Evolutionary conservation across 768 basidiomycete genomes (phyloP).

Genomic region (Tephrocybe sp.): DNA sequence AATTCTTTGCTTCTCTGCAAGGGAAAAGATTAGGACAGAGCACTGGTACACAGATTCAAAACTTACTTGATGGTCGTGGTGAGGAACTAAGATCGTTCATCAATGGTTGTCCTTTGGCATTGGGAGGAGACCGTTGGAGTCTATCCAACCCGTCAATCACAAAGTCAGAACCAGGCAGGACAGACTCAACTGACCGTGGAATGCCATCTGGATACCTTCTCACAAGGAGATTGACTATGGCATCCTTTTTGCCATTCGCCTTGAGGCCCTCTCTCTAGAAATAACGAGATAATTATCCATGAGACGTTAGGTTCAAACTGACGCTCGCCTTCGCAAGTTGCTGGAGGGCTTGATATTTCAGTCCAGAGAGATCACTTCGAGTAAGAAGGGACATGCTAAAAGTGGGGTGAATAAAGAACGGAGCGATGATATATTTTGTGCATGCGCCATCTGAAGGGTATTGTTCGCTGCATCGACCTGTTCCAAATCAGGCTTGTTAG

Average conservation of each 20-base stretch:
- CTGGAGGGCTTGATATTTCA: slow-evolving; percentile 18
- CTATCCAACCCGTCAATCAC: not conserved
- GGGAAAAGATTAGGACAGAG: not conserved
- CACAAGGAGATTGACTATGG: slow-evolving; percentile 17
- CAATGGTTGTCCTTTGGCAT: not conserved
- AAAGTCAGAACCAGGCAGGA: not conserved
- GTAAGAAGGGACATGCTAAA: slow-evolving; percentile 1
- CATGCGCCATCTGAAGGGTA: too few species aligned
- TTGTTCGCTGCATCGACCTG: too few species aligned
- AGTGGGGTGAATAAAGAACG: not conserved
- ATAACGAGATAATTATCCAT: too few species aligned
- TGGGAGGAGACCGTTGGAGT: not conserved
- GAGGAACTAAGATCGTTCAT: not conserved
- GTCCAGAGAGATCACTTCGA: slow-evolving; percentile 9
- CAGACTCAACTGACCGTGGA: slow-evolving; percentile 3
- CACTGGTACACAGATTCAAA: not conserved
- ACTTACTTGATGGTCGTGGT: slow-evolving; percentile 2
- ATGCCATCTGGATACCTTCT: slow-evolving; percentile 17
- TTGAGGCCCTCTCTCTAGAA: slow-evolving; percentile 21
- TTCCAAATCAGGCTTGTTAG: not conserved
- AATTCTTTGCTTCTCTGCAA: slow-evolving; percentile 8
- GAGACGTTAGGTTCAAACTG: too few species aligned
- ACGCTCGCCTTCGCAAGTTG: slow-evolving; percentile 18
- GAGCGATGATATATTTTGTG: not conserved
- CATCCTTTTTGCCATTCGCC: slow-evolving; percentile 19